Conservation (phyloP, 2,329 filamentous ascomycete genomes). For the Diaporthe capsici region DNA sequence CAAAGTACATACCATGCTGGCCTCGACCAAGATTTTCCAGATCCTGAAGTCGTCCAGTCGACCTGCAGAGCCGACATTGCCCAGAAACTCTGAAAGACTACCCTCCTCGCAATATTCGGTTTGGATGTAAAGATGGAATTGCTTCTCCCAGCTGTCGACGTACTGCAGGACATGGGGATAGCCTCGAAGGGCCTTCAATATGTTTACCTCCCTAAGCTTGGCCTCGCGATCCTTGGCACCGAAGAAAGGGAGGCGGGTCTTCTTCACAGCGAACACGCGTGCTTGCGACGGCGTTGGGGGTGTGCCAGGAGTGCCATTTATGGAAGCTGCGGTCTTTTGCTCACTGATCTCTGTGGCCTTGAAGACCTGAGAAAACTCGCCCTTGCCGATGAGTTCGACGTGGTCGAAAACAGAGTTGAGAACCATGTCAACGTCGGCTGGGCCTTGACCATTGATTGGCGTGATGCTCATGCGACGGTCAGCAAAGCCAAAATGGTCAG, state of each 20-base stretch:
- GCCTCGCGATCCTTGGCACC: slow-evolving; percentile 85
- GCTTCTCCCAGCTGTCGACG: slow-evolving; percentile 88
- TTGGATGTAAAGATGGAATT: slow-evolving; percentile 92
- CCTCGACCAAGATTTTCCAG: slow-evolving; percentile 95
- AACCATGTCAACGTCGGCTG: slow-evolving; percentile 81
- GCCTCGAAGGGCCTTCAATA: slow-evolving; percentile 81
- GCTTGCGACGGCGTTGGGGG: slow-evolving; percentile 68
- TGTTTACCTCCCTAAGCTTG: slow-evolving; percentile 87
- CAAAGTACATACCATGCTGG: slow-evolving; percentile 77
- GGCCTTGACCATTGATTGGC: slow-evolving; percentile 77
- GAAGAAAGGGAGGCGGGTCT: slow-evolving; percentile 83
- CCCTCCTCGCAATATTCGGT: slow-evolving; percentile 98
- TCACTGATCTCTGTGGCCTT: slow-evolving; percentile 69
- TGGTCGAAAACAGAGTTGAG: slow-evolving; percentile 84
- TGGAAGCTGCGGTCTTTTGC: slow-evolving; percentile 52
- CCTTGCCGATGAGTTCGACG: slow-evolving; percentile 84
- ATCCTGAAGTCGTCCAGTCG: slow-evolving; percentile 97
- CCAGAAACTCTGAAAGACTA: slow-evolving; percentile 87
- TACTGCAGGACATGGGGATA: slow-evolving; percentile 90
- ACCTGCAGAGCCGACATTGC: slow-evolving; percentile 85
- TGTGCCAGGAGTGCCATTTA: slow-evolving; percentile 65
- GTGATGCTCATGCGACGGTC: slow-evolving; percentile 74
- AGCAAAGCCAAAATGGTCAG: slow-evolving; percentile 69
- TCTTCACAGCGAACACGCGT: slow-evolving; percentile 92
- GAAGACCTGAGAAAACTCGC: slow-evolving; percentile 95